Base-by-base conservation (phyloP, 345 rosid species). In the Populus simonii region DNA sequence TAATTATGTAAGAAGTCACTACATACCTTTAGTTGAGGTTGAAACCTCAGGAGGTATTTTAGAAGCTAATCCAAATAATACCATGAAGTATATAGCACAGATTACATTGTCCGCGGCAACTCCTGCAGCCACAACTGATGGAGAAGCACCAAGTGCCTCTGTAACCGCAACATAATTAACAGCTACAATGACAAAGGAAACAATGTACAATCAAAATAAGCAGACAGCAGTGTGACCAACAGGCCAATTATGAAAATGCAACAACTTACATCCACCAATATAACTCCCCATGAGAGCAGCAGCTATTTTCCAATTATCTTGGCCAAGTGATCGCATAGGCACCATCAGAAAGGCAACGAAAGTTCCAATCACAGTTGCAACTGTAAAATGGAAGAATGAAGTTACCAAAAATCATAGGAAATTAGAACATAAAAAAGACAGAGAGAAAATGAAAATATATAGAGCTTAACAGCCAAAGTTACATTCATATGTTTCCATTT, bases 281-380 rank as follows among this genome's bases (percentile, higher is more conserved):
- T 90, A 87, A 71, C 98, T 92, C 2, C 95, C 97, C 97, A 89
- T 92, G 69, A 94, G 90, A 63, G 98, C 94, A 83, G 98, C 87
- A 55, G 97, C 98, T 78, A 94, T 90, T 81, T 93, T 92, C 97
- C 98, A 94, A 74, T 85, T 92, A 83, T 93, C 98, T 55, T 86
- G 86, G 71, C 97, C 98, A 71, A 94, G 94, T 31, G 98, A 89
- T 85, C 89, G 88, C 97, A 93, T 94, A 0, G 97, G 97, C 76
- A 93, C 95, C 77, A 90, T 9, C 75, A 82, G 47, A 76, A 87
- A 93, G 4, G 93, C 97, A 86, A 94, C 86, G 55, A 89, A 45
- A 12, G 97, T 92, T 72, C 98, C 97, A 20, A 91, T 74, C 3
- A 81, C 57, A 41, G 95, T 94, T 25, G 91, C 90, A 71, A 87